Base-by-base conservation (phyloP, 306 rosid species). In the Ammopiptanthus mongolicus region DNA sequence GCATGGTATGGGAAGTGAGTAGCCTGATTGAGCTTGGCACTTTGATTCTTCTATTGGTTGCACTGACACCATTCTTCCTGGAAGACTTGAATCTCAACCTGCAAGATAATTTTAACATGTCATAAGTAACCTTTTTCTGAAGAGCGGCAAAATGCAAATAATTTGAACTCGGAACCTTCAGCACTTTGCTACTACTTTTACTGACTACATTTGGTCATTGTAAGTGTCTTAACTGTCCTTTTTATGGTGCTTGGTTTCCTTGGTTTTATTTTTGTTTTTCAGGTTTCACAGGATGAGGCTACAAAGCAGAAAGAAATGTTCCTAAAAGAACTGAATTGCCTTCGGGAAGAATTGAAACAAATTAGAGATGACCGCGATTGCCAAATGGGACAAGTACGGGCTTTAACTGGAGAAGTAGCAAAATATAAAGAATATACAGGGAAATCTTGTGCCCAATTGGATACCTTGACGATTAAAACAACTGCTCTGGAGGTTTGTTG, bases 351-450 rank as follows among this genome's bases (percentile, higher is more conserved):
- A 47, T 78, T 96, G 37, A 89, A 96, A 36, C 93, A 89, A 69
- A 86, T 86, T 22, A 89, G 93, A 72, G 89, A 87, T 19, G 98
- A 92, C 21, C 99, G 98, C 13, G 93, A 90, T 79, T 78, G 89
- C 39, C 92, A 82, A 74, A 69, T 69, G 10, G 73, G 62, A 39
- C 91, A 84, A 78, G 82, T 87, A 65, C 78, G 84, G 48, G 85
- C 79, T 60, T 80, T 90, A 83, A 71, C 39, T 51, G 88, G 71
- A 53, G 93, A 92, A 63, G 58, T 87, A n/a, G 86, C 74, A 71
- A 87, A 86, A 72, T 83, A 66, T 59, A 82, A 81, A 83, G 87
- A 84, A 79, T 6, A 6, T 81, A 82, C 82, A 8, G 82, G 78
- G 67, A 77, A 79, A 77, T 85, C 93, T 23, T 73, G 41, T 48